These are phyloP conservation scores for Dioszegia crocea DNA, from an alignment of 768 basidiomycete species.

Conservation along the genomic window DNA sequence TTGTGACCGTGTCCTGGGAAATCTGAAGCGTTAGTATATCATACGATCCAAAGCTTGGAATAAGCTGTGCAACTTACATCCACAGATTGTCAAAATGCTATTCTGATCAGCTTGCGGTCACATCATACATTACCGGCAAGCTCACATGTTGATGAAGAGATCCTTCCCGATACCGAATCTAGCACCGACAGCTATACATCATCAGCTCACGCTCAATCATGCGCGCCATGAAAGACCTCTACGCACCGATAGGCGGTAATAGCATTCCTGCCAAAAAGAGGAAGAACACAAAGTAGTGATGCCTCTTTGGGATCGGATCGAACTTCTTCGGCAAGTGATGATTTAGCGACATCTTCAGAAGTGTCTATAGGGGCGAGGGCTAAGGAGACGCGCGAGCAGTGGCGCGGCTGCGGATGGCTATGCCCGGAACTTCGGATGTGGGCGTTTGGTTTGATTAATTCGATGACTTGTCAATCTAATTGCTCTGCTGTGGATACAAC, in stretches of 20 bases:
- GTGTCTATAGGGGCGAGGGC: neutral
- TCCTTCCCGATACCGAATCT: constrained; percentile 87
- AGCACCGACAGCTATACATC: constrained; percentile 74
- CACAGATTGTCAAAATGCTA: constrained; percentile 71
- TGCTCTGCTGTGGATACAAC: too few relatives aligned
- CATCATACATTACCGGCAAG: neutral
- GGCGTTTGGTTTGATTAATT: too few relatives aligned
- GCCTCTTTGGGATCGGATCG: constrained; percentile 63
- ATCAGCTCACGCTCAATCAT: neutral
- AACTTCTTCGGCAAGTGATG: constrained; percentile 54
- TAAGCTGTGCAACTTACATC: constrained; percentile 55
- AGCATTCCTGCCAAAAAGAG: constrained; percentile 85
- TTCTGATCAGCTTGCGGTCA: neutral
- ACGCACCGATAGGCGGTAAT: constrained; percentile 81
- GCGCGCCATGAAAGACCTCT: neutral
- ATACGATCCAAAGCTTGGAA: neutral
- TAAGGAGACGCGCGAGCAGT: too few relatives aligned
- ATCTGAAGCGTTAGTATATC: constrained; percentile 22
- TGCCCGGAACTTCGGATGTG: too few relatives aligned
- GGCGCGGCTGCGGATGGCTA: too few relatives aligned
- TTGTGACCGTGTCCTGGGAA: constrained; percentile 78
- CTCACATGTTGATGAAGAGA: constrained; percentile 77
- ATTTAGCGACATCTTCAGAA: constrained; percentile 30
- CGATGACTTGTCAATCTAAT: too few relatives aligned
- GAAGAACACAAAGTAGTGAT: constrained; percentile 76